Base-by-base conservation (phyloP, 2,329 filamentous ascomycete genomes). In the Moelleriella libera region DNA sequence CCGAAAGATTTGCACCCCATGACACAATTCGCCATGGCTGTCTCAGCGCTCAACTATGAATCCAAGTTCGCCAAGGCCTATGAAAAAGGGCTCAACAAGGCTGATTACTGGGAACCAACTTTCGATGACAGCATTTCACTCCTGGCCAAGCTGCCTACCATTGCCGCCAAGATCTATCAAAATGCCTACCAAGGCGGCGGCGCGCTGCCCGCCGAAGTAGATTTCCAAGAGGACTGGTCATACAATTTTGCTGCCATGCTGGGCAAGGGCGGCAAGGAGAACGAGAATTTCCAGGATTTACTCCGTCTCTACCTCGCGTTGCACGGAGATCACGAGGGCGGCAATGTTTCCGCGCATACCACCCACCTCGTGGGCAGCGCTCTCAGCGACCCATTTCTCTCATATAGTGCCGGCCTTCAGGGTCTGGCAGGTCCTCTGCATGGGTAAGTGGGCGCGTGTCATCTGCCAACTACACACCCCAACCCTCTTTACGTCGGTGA, bases 171-270 rank as follows among this genome's bases (percentile, higher is more conserved):
- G 68, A 96, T 98, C 61, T 96, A 98, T 75, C 88, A 95, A 61
- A 92, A 92, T 66, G 74, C 88, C 53, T 86, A 92, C 76, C 72
- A 78, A 57, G 80, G 89, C 63, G 76, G 75, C 49, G 82, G 83
- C 60, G 71, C 85, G 54, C 73, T 95, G 52, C 81, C 87, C 7
- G 78, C 83, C 57, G 71, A 85, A 64, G 72, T 94, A 45, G 89
- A 98, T 58, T 67, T 79, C 49, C 76, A 84, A 56, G 87, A 96
- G 69, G 92, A 98, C 68, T 98, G 92, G 92, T 84, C 89, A 1
- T 94, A 96, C 75, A 98, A 98, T 76, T 98, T 96, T 60, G 92
- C 92, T 43, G 86, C 88, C 54, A 88, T 97, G 80, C 78, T 97
- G 47, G 90, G 90, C 60, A 95, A 94, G 71, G 79, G 83, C 45